These are phyloP conservation scores for Platanus orientalis DNA, from an alignment of 164 flowering plant species.

Conservation along the genomic window DNA sequence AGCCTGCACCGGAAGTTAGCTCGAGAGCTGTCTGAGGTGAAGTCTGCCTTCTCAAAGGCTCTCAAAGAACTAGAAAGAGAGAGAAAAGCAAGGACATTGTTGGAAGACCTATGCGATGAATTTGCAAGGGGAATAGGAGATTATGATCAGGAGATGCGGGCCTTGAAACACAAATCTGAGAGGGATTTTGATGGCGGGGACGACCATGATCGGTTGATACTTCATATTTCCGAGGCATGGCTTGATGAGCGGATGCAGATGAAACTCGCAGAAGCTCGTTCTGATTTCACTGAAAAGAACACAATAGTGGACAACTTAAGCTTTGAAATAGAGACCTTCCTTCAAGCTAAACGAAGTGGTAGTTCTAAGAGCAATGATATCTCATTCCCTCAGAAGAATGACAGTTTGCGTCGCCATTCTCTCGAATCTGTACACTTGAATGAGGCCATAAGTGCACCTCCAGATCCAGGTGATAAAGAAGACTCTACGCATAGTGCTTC, in stretches of 20 bases:
- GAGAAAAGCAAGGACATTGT: constrained; percentile 42
- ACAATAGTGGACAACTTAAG: constrained; percentile 52
- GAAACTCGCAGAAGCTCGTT: constrained; percentile 41
- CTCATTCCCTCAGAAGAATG: constrained; percentile 16
- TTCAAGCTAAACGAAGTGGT: constrained; percentile 38
- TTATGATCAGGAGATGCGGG: constrained; percentile 55
- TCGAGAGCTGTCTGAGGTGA: constrained; percentile 54
- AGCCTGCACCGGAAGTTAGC: constrained; percentile 61
- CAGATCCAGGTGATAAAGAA: constrained; percentile 49
- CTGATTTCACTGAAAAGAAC: constrained; percentile 28
- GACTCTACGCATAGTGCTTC: constrained; percentile 40
- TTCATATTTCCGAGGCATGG: constrained; percentile 89
- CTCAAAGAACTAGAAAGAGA: constrained; percentile 66
- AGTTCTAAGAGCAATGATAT: constrained; percentile 13
- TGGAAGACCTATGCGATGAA: constrained; percentile 89
- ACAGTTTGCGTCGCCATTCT: constrained; percentile 36
- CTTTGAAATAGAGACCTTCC: constrained; percentile 64
- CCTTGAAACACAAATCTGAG: constrained; percentile 35
- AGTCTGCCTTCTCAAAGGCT: constrained; percentile 42
- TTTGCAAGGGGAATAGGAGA: constrained; percentile 76
- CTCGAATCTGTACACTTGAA: constrained; percentile 61
- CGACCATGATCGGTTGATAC: constrained; percentile 40
- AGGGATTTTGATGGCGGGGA: constrained; percentile 33
- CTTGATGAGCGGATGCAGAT: constrained; percentile 79
- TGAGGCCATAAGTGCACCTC: constrained; percentile 62